phyloP scores from a whole-genome alignment of 2,329 filamentous ascomycete genomes.

The Aspergillus spinulosporus region DNA sequence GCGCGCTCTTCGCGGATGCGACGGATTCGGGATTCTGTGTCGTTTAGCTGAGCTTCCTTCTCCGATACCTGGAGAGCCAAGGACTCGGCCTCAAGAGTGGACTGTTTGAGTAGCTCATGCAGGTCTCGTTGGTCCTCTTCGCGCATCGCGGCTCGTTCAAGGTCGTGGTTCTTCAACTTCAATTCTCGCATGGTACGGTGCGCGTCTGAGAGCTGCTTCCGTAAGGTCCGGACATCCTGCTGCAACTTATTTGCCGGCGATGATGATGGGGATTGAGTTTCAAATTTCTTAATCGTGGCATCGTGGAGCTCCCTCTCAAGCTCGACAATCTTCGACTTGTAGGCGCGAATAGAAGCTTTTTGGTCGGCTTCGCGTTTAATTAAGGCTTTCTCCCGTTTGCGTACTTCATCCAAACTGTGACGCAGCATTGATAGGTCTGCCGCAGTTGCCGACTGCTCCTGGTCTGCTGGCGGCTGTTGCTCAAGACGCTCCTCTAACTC shows the following conservation, averaged over 20 bases:
- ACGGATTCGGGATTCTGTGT: conserved; percentile 61
- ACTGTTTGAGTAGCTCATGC: conserved; percentile 49
- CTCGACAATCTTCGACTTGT: conserved; percentile 66
- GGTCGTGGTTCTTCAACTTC: conserved; percentile 50
- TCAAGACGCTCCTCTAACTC: conserved; percentile 56
- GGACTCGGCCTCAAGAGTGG: conserved; percentile 57
- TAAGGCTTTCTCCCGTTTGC: conserved; percentile 67
- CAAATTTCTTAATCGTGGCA: conserved; percentile 53
- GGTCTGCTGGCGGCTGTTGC: conserved; percentile 50
- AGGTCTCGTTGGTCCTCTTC: conserved; percentile 47
- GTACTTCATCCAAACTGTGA: conserved; percentile 62
- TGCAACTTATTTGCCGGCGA: conserved; percentile 46
- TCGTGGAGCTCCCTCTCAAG: conserved; percentile 69
- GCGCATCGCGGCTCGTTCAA: conserved; percentile 52
- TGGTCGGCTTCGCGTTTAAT: conserved; percentile 65
- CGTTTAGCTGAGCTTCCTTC: conserved; percentile 65
- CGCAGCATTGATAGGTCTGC: conserved; percentile 61
- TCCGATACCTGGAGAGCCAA: conserved; percentile 72
- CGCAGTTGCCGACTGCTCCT: conserved; percentile 34
- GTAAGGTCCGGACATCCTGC: conserved; percentile 59
- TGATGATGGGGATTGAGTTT: conserved; percentile 55
- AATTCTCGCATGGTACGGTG: conserved; percentile 62
- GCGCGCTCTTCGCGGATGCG: conserved; percentile 54
- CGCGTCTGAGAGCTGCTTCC: conserved; percentile 61
- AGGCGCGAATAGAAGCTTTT: conserved; percentile 61